A percentile compares a stretch with the other conserved stretches of the same genome.
These are phyloP conservation scores for Penicillium sp. DNA, from an alignment of 2,329 filamentous ascomycete genomes.

Conservation along the genomic window DNA sequence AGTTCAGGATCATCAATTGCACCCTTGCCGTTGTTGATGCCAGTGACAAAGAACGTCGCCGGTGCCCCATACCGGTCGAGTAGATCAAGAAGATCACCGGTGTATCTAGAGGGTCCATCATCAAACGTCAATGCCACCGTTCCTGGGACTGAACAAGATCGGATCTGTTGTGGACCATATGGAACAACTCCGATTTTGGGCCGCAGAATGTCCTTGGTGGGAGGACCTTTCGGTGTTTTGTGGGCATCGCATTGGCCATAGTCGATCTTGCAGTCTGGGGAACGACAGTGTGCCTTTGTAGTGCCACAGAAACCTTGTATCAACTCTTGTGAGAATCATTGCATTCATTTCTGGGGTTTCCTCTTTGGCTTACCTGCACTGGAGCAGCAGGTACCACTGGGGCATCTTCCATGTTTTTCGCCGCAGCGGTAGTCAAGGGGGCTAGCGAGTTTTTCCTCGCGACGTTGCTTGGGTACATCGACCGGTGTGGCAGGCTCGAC, in stretches of 20 bases:
- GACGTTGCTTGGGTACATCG: neutral
- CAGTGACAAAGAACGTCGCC: slow-evolving; percentile 68
- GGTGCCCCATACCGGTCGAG: slow-evolving; percentile 61
- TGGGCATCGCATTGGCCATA: slow-evolving; percentile 42
- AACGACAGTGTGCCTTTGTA: slow-evolving; percentile 38
- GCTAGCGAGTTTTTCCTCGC: slow-evolving; percentile 6
- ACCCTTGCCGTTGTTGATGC: slow-evolving; percentile 50
- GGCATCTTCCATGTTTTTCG: slow-evolving; percentile 34
- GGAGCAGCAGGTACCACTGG: slow-evolving; percentile 41
- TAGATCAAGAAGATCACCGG: slow-evolving; percentile 61
- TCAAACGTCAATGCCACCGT: slow-evolving; percentile 68
- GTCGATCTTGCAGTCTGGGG: slow-evolving; percentile 43
- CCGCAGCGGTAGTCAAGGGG: slow-evolving; percentile 35
- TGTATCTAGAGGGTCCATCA: slow-evolving; percentile 66
- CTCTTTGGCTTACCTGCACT: slow-evolving; percentile 31
- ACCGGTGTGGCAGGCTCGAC: slow-evolving; percentile 1
- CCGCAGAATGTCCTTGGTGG: slow-evolving; percentile 36
- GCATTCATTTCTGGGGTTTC: neutral
- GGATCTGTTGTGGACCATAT: slow-evolving; percentile 38
- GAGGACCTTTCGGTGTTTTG: slow-evolving; percentile 34
- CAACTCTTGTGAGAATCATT: neutral
- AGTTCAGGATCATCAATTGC: slow-evolving; percentile 43
- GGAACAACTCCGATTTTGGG: slow-evolving; percentile 37
- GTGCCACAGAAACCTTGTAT: slow-evolving; percentile 41
- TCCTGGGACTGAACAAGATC: slow-evolving; percentile 50